Evolutionary conservation across 495 filamentous ascomycete species (phyloP).

Genomic region (Glarea lozoyensis): DNA sequence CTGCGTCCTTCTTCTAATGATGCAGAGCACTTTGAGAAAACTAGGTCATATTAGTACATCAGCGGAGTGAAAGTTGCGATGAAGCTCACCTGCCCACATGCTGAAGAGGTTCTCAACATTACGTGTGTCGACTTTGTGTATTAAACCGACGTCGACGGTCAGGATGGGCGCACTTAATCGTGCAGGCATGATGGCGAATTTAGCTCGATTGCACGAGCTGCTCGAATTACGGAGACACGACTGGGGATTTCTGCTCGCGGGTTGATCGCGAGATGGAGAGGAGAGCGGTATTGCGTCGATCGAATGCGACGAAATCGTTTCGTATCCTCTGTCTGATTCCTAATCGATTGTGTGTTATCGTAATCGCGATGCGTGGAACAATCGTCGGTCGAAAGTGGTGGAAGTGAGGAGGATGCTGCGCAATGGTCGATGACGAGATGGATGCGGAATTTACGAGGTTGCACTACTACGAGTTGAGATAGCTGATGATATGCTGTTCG

Average conservation of each 20-base stretch:
- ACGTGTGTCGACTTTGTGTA: slow-evolving; percentile 87
- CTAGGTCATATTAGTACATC: slow-evolving; percentile 34
- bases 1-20: slow-evolving; percentile 89
- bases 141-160: slow-evolving; percentile 75
- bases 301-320: slow-evolving; percentile 3
- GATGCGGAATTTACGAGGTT: too few species aligned
- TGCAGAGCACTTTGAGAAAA: slow-evolving; percentile 91
- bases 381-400: too few species aligned
- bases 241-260: slow-evolving; percentile 19
- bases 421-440: too few species aligned
- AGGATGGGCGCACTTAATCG: slow-evolving; percentile 63
- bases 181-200: slow-evolving; percentile 40
- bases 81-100: slow-evolving; percentile 89
- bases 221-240: slow-evolving; percentile 13
- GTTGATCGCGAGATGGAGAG: slow-evolving; percentile 15
- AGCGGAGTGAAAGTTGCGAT: background rate
- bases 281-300: slow-evolving; percentile 1
- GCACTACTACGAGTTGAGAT: too few species aligned
- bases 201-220: slow-evolving; percentile 23
- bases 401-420: too few species aligned
- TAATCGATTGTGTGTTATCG: slow-evolving; percentile 23
- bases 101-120: slow-evolving; percentile 91
- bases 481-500: too few species aligned
- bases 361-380: too few species aligned
- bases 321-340: slow-evolving; percentile 5